Base-by-base conservation (phyloP, 1,284 basidiomycete genomes). In the Trichosporon sp. region DNA sequence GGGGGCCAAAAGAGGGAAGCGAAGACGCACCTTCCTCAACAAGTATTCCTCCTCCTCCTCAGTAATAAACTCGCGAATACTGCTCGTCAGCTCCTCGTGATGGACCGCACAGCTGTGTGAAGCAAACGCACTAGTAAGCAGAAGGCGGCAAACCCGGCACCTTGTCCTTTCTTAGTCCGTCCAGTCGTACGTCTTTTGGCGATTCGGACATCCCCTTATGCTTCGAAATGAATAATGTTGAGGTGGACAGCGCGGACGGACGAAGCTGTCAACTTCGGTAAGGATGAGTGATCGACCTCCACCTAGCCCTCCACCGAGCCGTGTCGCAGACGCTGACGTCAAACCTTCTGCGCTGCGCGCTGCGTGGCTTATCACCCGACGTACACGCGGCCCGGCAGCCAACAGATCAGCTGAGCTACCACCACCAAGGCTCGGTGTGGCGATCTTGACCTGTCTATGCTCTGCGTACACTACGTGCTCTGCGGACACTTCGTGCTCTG, bases 41-140 rank as follows among this genome's bases (percentile, higher is more conserved):
- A 95, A 79, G 73, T 89, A 89, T 46, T 81, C 81, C 74, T 96
- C 92, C 80, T 96, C 93, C 21, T 88, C 86, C 65, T 81, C 79
- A 49, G 88, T 87, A 58, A 95, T 84, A 75, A 95, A 95, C 68
- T 92, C 83, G 7, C 89, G 88, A 25, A 95, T 84, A 79, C 92
- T 92, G 69, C 9, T 33, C 25, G 61, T 64, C 56, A 69, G 65
- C 49, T 36, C 3, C 3, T 9, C 8, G 11, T 25, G 3, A 4
- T 5, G 33, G 6, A 23, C 19, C 4, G n/a, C 14, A 8, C 14
- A 32, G 25, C 32, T 25, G 10, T 8, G 14, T 9, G 8, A n/a
- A 9, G n/a, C 25, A 3, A 2, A 65, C 70, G 62, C 37, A 75
- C 75, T 75, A 76, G 63, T 71, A 76, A 2, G 70, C 73, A 2